Evolutionary conservation across 2,329 filamentous ascomycete species (phyloP), one percentile per base, ranked within the genome.

Genomic region (Ophiostoma novo-ulmi): DNA sequence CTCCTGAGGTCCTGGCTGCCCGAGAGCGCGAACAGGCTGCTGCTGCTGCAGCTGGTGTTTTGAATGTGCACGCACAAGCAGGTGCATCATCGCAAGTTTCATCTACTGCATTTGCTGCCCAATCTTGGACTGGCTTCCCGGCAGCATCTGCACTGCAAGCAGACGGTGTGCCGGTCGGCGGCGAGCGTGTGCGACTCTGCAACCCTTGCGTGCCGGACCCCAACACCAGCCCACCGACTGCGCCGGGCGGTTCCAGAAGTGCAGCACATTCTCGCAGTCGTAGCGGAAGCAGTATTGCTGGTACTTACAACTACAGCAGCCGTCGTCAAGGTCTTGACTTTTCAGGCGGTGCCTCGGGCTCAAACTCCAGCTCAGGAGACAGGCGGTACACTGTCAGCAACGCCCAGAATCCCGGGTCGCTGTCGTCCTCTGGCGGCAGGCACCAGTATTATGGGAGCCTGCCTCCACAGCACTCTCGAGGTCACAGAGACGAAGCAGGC

Each of bases 201-300:
- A 88, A 88, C 74, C 86, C 86, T 0, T 88, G 86, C 73, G 86
- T 88, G 8, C 86, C 86, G 14, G 86, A 88, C 72, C 86, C 86
- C 6, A 88, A 88, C 75, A 87, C 82, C 8, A 82, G 85, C 26
- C 86, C 86, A 38, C 85, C 85, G 7, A 10, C 65, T 2, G 31
- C 68, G 4, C 13, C 63, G 20, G 10, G 38, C 17, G 26, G 38
- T 2, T 5, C 68, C 1, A 31, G 38, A 11, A 38, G 63, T 6
- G 11, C 11, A 5, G 13, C 41, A 52, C 70, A 71, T 39, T 44
- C 36, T 8, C 70, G 70, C n/a, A 61, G 66, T 31, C 48, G 44
- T 13, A 71, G 67, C 48, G 38, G 67, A 36, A 69, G 66, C 38
- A 69, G 61, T 38, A 17, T 65, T 39, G 35, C 63, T 7, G 63